phyloP scores from a whole-genome alignment of 306 rosid species.

The Cucurbita maxima region DNA sequence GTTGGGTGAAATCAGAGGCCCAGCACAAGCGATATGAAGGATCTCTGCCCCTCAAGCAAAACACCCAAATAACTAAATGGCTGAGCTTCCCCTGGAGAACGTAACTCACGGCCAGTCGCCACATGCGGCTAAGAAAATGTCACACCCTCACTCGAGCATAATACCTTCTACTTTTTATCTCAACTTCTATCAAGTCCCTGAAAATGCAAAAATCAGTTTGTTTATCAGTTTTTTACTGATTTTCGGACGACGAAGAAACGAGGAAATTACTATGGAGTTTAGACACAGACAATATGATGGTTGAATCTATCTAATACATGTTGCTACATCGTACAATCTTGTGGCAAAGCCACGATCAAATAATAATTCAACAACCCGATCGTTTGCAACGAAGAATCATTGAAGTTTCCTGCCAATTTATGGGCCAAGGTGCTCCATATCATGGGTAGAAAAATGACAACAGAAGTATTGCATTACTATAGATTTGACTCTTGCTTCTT shows the following conservation, averaged over 20 bases:
- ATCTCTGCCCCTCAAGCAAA: neutral
- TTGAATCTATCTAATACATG: neutral
- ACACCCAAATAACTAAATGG: neutral
- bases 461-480: neutral
- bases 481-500: neutral
- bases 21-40: neutral
- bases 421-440: neutral
- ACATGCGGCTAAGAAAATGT: neutral
- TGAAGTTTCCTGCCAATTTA: neutral
- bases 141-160: neutral
- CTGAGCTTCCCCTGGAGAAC: too few species aligned
- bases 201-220: neutral
- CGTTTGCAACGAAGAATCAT: neutral
- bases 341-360: neutral
- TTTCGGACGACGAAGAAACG: neutral
- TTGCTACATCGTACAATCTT: neutral
- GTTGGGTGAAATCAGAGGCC: slow-evolving; percentile 3
- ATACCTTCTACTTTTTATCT: neutral
- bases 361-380: neutral
- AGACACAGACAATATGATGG: neutral
- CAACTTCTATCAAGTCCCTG: neutral
- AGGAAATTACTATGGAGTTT: neutral
- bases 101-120: too few species aligned
- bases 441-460: neutral
- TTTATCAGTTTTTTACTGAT: neutral